Evolutionary conservation across 179 eudicot species (phyloP).

Genomic region (Corrigiola litoralis): DNA sequence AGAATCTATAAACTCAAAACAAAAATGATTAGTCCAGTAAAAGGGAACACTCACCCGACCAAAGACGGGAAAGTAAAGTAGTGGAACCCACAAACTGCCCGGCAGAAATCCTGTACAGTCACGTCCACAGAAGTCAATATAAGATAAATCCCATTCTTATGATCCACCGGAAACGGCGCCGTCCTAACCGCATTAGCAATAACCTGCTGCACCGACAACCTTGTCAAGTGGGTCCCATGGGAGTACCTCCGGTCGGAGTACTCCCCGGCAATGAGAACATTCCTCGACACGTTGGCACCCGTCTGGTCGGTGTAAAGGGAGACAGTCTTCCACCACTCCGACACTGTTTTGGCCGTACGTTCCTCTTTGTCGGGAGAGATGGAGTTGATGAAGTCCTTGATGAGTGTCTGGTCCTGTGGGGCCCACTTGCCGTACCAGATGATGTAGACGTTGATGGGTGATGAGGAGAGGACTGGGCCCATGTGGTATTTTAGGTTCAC

Average conservation of each 20-base stretch:
- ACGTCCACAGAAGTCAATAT: slow-evolving; percentile 67
- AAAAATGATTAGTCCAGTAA: neutral
- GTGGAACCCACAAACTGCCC: slow-evolving; percentile 93
- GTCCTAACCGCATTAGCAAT: slow-evolving; percentile 59
- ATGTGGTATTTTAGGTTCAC: slow-evolving; percentile 79
- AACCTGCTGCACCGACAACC: slow-evolving; percentile 68
- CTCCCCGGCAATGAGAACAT: slow-evolving; percentile 62
- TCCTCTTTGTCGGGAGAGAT: slow-evolving; percentile 38
- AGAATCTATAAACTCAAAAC: no score
- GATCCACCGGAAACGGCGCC: slow-evolving; percentile 64
- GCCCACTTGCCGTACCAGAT: slow-evolving; percentile 88
- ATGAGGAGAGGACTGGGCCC: slow-evolving; percentile 85
- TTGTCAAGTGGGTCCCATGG: slow-evolving; percentile 56
- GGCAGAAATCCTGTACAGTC: slow-evolving; percentile 77
- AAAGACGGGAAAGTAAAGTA: slow-evolving; percentile 86
- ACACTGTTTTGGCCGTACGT: slow-evolving; percentile 54
- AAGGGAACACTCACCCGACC: slow-evolving; percentile 33
- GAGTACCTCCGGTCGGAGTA: slow-evolving; percentile 57
- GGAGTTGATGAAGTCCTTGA: slow-evolving; percentile 71
- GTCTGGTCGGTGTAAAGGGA: slow-evolving; percentile 86
- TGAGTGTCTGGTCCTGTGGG: slow-evolving; percentile 38
- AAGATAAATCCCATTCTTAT: slow-evolving; percentile 68
- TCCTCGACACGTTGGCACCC: slow-evolving; percentile 66
- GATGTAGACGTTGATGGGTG: slow-evolving; percentile 74
- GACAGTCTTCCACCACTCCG: slow-evolving; percentile 89